phyloP scores from a whole-genome alignment of 1,139 yeast genomes.

The Pichia norvegensis region DNA sequence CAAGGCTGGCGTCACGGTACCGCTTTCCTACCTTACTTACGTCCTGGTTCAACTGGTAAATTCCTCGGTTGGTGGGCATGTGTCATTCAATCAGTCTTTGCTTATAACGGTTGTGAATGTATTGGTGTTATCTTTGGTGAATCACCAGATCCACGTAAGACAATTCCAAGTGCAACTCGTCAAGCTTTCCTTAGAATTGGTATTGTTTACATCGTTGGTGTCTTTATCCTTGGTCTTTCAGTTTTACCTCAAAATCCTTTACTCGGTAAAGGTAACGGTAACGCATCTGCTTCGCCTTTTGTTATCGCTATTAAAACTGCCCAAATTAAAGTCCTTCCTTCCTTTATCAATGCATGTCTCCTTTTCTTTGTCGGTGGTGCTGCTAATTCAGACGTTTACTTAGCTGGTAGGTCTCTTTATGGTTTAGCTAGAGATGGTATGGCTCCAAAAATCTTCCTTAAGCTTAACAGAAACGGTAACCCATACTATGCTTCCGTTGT shows the following conservation, averaged over 20 bases:
- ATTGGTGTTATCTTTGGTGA: constrained; percentile 39
- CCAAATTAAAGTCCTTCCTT: constrained; percentile 48
- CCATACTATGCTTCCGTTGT: constrained; percentile 14
- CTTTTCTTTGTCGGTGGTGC: constrained; percentile 42
- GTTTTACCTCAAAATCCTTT: constrained; percentile 32
- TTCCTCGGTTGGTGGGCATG: constrained; percentile 28
- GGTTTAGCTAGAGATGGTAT: constrained; percentile 36
- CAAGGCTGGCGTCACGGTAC: constrained; percentile 44
- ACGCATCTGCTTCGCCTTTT: constrained; percentile 54
- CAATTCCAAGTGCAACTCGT: constrained; percentile 63
- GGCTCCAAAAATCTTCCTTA: constrained; percentile 33
- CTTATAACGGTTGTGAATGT: constrained; percentile 44
- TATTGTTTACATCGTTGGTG: constrained; percentile 44
- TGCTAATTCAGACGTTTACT: constrained; percentile 39
- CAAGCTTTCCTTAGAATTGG: constrained; percentile 64
- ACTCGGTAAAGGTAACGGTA: constrained; percentile 35
- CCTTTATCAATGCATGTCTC: constrained; percentile 42
- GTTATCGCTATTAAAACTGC: constrained; percentile 50
- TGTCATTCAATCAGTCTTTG: constrained; percentile 37
- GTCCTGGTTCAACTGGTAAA: constrained; percentile 30
- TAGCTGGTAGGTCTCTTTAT: constrained; percentile 38
- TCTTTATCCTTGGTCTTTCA: constrained; percentile 37
- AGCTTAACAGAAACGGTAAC: constrained; percentile 9
- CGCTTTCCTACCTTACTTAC: constrained; percentile 6
- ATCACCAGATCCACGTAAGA: constrained; percentile 37